Evolutionary conservation across 371 early-diverging fungal species (phyloP), one percentile per base, ranked within the genome.

Genomic region (Lichtheimia ramosa): DNA sequence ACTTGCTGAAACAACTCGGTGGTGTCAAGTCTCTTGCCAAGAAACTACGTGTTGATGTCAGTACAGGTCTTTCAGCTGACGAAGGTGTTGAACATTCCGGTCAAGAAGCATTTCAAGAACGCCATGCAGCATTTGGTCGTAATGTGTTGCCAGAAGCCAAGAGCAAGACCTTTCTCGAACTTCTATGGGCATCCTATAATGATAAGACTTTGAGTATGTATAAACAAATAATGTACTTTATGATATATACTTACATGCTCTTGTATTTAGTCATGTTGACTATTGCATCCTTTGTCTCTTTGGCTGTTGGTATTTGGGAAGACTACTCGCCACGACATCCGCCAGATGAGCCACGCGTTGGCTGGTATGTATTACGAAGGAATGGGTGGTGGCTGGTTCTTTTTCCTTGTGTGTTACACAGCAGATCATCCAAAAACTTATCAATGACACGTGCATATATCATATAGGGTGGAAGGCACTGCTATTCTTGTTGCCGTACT

Each of bases 401-500:
- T 28, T 28, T 28, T 8, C 34, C 10, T 34, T 43, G 6, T 27
- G 43, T 28, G 27, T 48, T 43, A 59, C 16, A 50, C 24, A 48
- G 49, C 39, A 40, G 59, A 61, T 51, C n/a, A 46, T n/a, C 42
- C 27, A 21, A 7, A 55, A 34, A 34, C 59, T 59, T 12, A 61
- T 20, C 49, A 6, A 42, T 56, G 16, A 18, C 49, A 46, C 46
- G 25, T 49, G 10, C 51, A 6, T 25, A 25, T n/a, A 18, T 41
- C 24, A 40, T 25, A 28, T 55, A 79, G 73, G 90, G 85, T 94
- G 1, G 93, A 93, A 74, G 96, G 96, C 52, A 85, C 87, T 4
- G 95, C 96, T 42, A 97, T 97, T 68, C 72, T 92, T 28, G 81
- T 87, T 7, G 95, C 95, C 20, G 96, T 98, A 21, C 75, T 94